These are phyloP conservation scores for Neoboletus subvelutipes DNA, from an alignment of 768 basidiomycete species.

Conservation along the genomic window DNA sequence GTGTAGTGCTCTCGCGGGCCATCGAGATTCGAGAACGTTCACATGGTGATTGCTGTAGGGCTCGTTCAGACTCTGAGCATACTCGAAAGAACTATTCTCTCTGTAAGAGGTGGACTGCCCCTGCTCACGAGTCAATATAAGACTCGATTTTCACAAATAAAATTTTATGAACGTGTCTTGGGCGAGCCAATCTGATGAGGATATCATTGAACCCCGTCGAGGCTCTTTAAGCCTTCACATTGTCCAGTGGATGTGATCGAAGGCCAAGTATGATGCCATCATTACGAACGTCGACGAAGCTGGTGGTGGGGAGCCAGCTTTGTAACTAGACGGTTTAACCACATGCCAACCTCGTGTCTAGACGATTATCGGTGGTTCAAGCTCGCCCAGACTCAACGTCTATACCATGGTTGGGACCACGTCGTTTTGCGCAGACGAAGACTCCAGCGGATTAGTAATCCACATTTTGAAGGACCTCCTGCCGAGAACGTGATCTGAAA, in stretches of 20 bases:
- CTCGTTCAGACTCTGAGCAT: not conserved
- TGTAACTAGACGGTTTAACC: not conserved
- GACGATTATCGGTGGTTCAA: not conserved
- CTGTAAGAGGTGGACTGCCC: not conserved
- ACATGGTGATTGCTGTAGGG: not conserved
- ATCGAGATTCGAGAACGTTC: not conserved
- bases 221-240: not conserved
- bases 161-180: not conserved
- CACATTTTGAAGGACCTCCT: not conserved
- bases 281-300: not conserved
- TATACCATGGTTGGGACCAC: too few species aligned
- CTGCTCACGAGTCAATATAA: not conserved
- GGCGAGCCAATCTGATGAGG: not conserved
- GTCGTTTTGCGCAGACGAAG: not conserved
- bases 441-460: not conserved
- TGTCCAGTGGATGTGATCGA: not conserved
- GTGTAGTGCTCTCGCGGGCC: not conserved
- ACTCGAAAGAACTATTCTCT: not conserved
- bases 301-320: not conserved
- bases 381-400: not conserved
- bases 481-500: not conserved
- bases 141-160: not conserved
- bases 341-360: not conserved
- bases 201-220: too few species aligned
- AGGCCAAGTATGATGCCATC: not conserved